Evolutionary conservation across 2,329 filamentous ascomycete genomes (phyloP).

Genomic region (Talaromyces piceae): DNA sequence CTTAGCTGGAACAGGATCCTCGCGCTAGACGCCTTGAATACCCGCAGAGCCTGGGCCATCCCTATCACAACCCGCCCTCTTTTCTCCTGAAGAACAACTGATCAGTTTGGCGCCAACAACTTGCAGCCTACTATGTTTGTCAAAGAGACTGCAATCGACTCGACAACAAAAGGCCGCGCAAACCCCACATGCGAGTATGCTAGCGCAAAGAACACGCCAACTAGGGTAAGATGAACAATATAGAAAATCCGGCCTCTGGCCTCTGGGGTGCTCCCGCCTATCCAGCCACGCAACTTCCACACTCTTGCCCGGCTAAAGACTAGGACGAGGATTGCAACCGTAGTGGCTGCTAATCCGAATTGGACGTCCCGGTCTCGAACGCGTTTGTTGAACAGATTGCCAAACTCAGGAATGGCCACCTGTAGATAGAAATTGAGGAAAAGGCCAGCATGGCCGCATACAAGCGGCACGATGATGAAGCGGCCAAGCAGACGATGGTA

Average conservation of each 20-base stretch:
- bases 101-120: conserved; percentile 5
- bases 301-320: conserved; percentile 42
- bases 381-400: conserved; percentile 44
- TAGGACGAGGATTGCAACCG: conserved; percentile 40
- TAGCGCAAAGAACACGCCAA: conserved; percentile 41
- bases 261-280: conserved; percentile 16
- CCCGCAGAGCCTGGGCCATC: neutral
- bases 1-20: too few species aligned
- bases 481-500: conserved; percentile 53
- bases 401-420: conserved; percentile 30
- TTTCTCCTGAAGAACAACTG: neutral
- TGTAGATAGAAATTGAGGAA: conserved; percentile 53
- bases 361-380: conserved; percentile 52
- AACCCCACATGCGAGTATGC: conserved; percentile 51
- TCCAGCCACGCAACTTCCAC: conserved; percentile 22
- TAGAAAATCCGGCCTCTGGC: conserved; percentile 46
- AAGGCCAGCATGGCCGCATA: conserved; percentile 46
- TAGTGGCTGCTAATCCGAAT: conserved; percentile 45
- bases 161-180: conserved; percentile 47
- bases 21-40: too few species aligned
- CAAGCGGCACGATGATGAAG: conserved; percentile 43
- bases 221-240: conserved; percentile 47
- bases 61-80: neutral
- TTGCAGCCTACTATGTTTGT: conserved; percentile 33
- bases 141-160: conserved; percentile 41